These are phyloP conservation scores for Aspergillus eucalypticola DNA, from an alignment of 2,329 filamentous ascomycete species.

Conservation along the genomic window DNA sequence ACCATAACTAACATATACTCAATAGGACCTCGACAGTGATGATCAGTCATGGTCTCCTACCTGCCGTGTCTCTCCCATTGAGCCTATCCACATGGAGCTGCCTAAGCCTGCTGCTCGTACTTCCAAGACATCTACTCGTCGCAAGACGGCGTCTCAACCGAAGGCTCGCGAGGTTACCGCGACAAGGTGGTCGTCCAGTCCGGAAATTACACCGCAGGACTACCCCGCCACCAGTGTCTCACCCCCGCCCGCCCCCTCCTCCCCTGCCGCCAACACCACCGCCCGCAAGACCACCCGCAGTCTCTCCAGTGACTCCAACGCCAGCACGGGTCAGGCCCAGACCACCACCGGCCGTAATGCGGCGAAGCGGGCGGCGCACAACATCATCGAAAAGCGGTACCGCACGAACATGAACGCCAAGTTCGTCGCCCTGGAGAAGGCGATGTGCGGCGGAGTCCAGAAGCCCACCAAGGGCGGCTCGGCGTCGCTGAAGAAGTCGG, in stretches of 20 bases:
- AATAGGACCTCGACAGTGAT: conserved; percentile 38
- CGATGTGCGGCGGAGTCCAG: conserved; percentile 31
- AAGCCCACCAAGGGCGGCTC: conserved; percentile 30
- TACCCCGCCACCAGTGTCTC: conserved; percentile 20
- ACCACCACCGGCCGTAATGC: conserved; percentile 32
- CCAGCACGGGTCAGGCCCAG: conserved; percentile 22
- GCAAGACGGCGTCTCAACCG: conserved; percentile 10
- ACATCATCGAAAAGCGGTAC: conserved; percentile 46
- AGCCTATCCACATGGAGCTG: conserved; percentile 13
- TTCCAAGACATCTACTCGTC: conserved; percentile 10
- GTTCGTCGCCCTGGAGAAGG: conserved; percentile 42
- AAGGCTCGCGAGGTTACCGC: conserved; percentile 14
- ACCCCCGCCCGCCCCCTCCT: conserved; percentile 6
- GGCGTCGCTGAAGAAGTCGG: conserved; percentile 40
- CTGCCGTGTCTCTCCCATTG: conserved; percentile 23
- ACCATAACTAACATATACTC: background rate
- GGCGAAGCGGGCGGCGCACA: conserved; percentile 44
- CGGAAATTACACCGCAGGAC: conserved; percentile 30
- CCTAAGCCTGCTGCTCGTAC: conserved; percentile 6
- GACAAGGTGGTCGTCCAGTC: conserved; percentile 31
- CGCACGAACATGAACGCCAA: conserved; percentile 47
- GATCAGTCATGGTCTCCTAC: conserved; percentile 35
- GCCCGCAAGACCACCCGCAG: conserved; percentile 27
- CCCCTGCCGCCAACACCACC: conserved; percentile 12
- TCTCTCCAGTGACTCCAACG: conserved; percentile 29